Conservation (phyloP, 345 rosid species). For the Citrus sinensis region DNA sequence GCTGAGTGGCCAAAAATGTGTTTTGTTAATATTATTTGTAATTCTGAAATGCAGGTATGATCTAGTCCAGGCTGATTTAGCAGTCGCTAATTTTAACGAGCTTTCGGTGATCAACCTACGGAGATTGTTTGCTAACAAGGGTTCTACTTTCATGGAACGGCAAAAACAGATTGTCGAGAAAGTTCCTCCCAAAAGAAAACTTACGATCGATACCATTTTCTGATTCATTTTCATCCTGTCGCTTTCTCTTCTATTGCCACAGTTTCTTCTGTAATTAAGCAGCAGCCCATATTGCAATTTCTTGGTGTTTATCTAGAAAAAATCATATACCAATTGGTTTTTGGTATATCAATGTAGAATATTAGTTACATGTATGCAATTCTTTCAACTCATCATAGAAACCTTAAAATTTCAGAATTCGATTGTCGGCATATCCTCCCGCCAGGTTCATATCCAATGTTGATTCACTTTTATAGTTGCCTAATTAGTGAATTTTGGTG, state of each 20-base stretch:
- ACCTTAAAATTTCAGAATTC: neutral
- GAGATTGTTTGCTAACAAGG: slow-evolving; percentile 86
- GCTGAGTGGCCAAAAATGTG: neutral
- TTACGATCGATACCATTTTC: slow-evolving; percentile 77
- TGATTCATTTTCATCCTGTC: slow-evolving; percentile 24
- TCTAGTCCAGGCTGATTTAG: slow-evolving; percentile 92
- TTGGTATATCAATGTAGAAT: neutral
- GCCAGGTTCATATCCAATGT: too few relatives aligned
- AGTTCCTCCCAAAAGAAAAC: slow-evolving; percentile 76
- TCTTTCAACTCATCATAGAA: neutral
- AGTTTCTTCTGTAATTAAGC: slow-evolving; percentile 11
- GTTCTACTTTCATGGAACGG: slow-evolving; percentile 81
- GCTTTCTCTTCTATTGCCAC: neutral
- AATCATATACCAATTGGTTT: neutral
- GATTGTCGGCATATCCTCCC: too few relatives aligned
- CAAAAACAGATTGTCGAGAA: slow-evolving; percentile 80
- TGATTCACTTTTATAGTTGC: too few relatives aligned
- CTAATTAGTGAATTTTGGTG: too few relatives aligned
- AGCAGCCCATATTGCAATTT: neutral
- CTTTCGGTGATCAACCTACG: slow-evolving; percentile 90
- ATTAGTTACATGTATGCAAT: neutral
- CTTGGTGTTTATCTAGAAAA: neutral
- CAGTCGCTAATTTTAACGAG: slow-evolving; percentile 72
- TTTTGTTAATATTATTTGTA: neutral
- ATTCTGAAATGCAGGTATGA: slow-evolving; percentile 59